A percentile compares a stretch with the other conserved stretches of the same genome.
Conservation (phyloP, 495 filamentous ascomycete genomes). For the Aspergillus taichungensis region DNA sequence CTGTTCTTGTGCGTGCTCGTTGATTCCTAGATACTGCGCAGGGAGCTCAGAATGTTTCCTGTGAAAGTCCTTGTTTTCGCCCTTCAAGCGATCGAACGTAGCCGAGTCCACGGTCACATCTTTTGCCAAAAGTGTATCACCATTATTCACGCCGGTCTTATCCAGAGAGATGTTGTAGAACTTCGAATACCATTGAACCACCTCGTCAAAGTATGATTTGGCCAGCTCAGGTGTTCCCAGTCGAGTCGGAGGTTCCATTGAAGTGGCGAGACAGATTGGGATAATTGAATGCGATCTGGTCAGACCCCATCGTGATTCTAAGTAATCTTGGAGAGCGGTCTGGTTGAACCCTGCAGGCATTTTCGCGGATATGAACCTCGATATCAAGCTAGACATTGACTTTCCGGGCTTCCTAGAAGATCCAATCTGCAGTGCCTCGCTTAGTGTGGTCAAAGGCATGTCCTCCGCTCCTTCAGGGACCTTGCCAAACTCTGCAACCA, state of each 20-base stretch:
- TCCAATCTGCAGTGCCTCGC: slow-evolving; percentile 84
- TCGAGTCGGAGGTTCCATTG: slow-evolving; percentile 79
- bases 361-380: slow-evolving; percentile 89
- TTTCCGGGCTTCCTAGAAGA: slow-evolving; percentile 96
- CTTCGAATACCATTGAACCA: slow-evolving; percentile 75
- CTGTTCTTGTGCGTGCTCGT: slow-evolving; percentile 38
- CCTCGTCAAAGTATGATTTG: slow-evolving; percentile 79
- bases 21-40: slow-evolving; percentile 88
- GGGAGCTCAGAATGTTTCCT: slow-evolving; percentile 91
- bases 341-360: slow-evolving; percentile 99
- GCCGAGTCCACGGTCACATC: slow-evolving; percentile 86
- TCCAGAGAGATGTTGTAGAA: slow-evolving; percentile 71
- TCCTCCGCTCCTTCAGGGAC: slow-evolving; percentile 98
- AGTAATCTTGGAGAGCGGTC: slow-evolving; percentile 78
- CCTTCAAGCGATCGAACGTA: slow-evolving; percentile 85
- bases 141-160: neutral
- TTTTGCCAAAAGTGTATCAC: slow-evolving; percentile 15
- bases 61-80: slow-evolving; percentile 83
- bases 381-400: slow-evolving; percentile 84
- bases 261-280: slow-evolving; percentile 68
- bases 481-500: slow-evolving; percentile 95
- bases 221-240: slow-evolving; percentile 77
- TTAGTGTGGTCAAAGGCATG: slow-evolving; percentile 82
- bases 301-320: slow-evolving; percentile 87
- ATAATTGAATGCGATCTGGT: slow-evolving; percentile 62